phyloP scores from a whole-genome alignment of 2,329 filamentous ascomycete genomes.

The Paramyrothecium sp. region DNA sequence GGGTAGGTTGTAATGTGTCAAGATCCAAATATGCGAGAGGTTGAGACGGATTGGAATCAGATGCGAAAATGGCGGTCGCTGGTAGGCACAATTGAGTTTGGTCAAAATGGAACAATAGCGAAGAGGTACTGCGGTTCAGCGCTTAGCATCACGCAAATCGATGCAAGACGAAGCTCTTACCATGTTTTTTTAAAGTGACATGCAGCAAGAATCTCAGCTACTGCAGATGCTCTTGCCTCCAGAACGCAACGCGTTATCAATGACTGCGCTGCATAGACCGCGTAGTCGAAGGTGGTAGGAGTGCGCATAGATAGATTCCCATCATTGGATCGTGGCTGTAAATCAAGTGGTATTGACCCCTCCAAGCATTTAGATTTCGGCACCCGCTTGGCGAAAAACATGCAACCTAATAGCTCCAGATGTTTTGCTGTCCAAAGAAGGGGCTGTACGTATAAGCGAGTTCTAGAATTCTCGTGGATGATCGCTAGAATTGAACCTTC shows the following conservation, averaged over 20 bases:
- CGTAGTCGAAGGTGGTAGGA: background rate
- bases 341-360: background rate
- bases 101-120: background rate
- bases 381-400: background rate
- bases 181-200: background rate
- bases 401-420: background rate
- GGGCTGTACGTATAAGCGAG: background rate
- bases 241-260: background rate
- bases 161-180: background rate
- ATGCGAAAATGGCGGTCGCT: background rate
- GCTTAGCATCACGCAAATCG: background rate
- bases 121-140: background rate
- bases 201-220: background rate
- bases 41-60: background rate
- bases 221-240: background rate
- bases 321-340: background rate
- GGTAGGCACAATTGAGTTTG: background rate
- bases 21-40: background rate
- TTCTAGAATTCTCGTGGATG: background rate
- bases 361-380: background rate
- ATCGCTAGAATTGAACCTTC: background rate
- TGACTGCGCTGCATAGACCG: background rate
- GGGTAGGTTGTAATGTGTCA: background rate
- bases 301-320: background rate
- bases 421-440: background rate